Conservation (phyloP, 2,329 filamentous ascomycete species). For the Ophiocordyceps camponoti-rufipedis region DNA sequence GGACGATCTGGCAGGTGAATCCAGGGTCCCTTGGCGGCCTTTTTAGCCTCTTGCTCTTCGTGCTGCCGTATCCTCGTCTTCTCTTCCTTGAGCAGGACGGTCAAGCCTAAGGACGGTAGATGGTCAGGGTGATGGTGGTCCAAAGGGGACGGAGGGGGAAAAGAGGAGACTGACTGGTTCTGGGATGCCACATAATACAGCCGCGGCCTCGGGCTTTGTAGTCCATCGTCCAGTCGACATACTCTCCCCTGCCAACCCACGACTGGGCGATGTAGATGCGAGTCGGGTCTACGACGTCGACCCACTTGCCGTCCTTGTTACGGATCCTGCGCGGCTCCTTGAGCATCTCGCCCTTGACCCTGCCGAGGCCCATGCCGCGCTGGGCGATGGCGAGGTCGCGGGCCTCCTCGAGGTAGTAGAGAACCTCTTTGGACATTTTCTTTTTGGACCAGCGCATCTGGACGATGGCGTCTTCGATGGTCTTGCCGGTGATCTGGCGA, state of each 20-base stretch:
- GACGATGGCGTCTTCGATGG: conserved; percentile 78
- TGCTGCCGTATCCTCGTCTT: conserved; percentile 69
- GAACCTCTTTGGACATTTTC: conserved; percentile 68
- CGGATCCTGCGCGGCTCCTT: conserved; percentile 34
- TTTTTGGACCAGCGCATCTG: conserved; percentile 97
- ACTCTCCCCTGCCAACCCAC: conserved; percentile 70
- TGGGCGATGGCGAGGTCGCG: conserved; percentile 63
- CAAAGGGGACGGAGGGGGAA: not conserved
- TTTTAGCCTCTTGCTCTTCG: conserved; percentile 60
- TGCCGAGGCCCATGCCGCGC: conserved; percentile 66
- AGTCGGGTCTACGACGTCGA: conserved; percentile 56
- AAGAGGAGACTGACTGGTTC: conserved; percentile 44
- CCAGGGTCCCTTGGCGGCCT: conserved; percentile 63
- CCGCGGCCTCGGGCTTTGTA: conserved; percentile 60
- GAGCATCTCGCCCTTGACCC: conserved; percentile 19
- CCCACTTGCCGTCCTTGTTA: conserved; percentile 56
- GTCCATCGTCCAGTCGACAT: conserved; percentile 37
- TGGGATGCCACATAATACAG: conserved; percentile 49
- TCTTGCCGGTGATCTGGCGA: conserved; percentile 80
- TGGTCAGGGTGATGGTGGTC: not conserved
- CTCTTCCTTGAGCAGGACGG: conserved; percentile 81
- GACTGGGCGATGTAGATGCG: conserved; percentile 80
- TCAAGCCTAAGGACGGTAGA: conserved; percentile 37
- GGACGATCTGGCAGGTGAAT: conserved; percentile 73
- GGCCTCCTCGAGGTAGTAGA: conserved; percentile 63